Base-by-base conservation (phyloP, 2,329 filamentous ascomycete genomes). In the Penicillium rolfsii region DNA sequence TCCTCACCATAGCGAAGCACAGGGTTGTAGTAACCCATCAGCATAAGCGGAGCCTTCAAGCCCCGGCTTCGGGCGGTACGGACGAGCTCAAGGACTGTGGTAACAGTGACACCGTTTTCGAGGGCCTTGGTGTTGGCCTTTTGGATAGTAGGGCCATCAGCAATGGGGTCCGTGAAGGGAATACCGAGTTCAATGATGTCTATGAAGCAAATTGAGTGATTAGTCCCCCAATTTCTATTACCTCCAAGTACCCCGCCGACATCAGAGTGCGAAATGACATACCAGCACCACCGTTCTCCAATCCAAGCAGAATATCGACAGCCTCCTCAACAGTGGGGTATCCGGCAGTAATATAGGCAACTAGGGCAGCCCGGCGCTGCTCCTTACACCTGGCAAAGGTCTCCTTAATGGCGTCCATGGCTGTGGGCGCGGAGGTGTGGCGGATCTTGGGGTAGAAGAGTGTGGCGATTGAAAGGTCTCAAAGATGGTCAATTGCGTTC, bases 11-110 rank as follows among this genome's bases (percentile, higher is more conserved):
- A 99, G 72, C 90, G 91, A 63, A 98, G 83, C 63, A 98, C 84
- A 1, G 95, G 95, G 82, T 99, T 99, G 81, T 97, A 99, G 85
- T 99, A 99, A 71, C 95, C 95, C 95, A 99, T 99, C 67, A 99
- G 85, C 73, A 99, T 81, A 45, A 99, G 86, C 0, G 95, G 95
- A 0, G 89, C 87, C 71, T 85, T 89, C 58, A 98, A 82, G 45
- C 95, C 95, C 64, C 84, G 85, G 69, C 85, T 84, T 71, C 95
- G 85, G 50, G 94, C 92, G 64, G 90, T 86, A 70, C 89, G 89
- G 63, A 97, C 89, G 84, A 97, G 94, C 71, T 90, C 84, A 43
- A 99, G 84, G 16, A 91, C 91, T 55, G 85, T 87, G 67, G 85
- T 83, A 64, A 96, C 90, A 11, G 89, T 96, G 65, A 98, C 91